Evolutionary conservation across 345 rosid species (phyloP).

Genomic region (Laguncularia racemosa): DNA sequence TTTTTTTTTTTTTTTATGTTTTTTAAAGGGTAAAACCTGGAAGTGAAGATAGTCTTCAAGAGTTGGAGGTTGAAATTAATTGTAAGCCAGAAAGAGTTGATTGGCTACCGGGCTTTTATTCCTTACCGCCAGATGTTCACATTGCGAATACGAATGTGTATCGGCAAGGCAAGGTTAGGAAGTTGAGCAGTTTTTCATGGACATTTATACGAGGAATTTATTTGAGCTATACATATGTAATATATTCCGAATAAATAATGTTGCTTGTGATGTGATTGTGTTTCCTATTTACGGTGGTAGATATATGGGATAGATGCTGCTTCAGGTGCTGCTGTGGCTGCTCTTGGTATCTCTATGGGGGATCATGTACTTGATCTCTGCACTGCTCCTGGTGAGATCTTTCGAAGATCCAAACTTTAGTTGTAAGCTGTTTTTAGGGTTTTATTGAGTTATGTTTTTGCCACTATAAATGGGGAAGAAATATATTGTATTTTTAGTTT

Average conservation of each 20-base stretch:
- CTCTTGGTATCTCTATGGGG: constrained; percentile 54
- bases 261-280: background rate
- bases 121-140: constrained; percentile 60
- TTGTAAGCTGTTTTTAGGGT: too few species aligned
- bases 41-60: constrained; percentile 34
- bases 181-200: background rate
- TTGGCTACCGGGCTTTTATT: constrained; percentile 76
- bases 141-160: constrained; percentile 70
- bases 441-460: too few species aligned
- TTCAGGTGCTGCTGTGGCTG: constrained; percentile 84
- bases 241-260: background rate
- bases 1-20: background rate
- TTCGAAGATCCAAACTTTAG: too few species aligned
- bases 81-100: constrained; percentile 58
- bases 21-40: constrained; percentile 69
- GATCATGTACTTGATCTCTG: constrained; percentile 96
- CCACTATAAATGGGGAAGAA: too few species aligned
- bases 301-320: constrained; percentile 93
- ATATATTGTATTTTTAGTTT: too few species aligned
- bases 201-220: background rate
- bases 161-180: constrained; percentile 62
- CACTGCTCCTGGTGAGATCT: constrained; percentile 69
- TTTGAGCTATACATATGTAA: background rate
- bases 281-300: constrained; percentile 22
- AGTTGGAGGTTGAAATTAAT: constrained; percentile 55